These are phyloP conservation scores for Entomortierella lignicola DNA, from an alignment of 192 early-diverging fungal genomes.

Conservation along the genomic window DNA sequence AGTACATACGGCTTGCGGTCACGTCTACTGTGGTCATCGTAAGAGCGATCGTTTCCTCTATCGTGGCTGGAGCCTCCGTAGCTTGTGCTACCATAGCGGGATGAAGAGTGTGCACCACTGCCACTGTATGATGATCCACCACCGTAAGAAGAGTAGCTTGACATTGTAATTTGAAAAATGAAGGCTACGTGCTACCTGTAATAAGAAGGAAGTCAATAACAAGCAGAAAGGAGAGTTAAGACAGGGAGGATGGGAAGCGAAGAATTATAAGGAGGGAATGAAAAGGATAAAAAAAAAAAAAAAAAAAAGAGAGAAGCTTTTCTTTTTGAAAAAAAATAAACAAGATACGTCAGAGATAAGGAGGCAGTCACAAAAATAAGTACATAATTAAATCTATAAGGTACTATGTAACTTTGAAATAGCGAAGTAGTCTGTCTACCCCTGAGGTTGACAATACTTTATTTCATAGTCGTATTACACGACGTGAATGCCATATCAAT, in stretches of 20 bases:
- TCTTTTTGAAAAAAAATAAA: too few relatives aligned
- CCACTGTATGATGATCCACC: conserved; percentile 33
- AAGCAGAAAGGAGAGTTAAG: background rate
- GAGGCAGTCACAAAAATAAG: too few relatives aligned
- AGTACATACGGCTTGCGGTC: conserved; percentile 68
- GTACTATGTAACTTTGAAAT: too few relatives aligned
- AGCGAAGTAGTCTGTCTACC: too few relatives aligned
- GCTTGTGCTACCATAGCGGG: conserved; percentile 17
- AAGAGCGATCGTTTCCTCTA: conserved; percentile 69
- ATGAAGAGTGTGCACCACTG: conserved; percentile 36
- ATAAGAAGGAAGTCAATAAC: background rate
- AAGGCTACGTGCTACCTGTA: background rate
- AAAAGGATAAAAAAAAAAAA: background rate
- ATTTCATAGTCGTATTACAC: too few relatives aligned
- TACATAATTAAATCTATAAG: too few relatives aligned
- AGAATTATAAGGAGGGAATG: background rate
- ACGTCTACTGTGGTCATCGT: conserved; percentile 72
- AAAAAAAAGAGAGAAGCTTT: background rate
- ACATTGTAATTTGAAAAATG: conserved; percentile 7
- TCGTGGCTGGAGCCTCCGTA: conserved; percentile 45
- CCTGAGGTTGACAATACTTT: too few relatives aligned
- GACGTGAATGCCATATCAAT: too few relatives aligned
- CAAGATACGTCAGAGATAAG: too few relatives aligned
- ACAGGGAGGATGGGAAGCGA: background rate
- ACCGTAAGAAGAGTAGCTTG: conserved; percentile 42